Base-by-base conservation (phyloP, 305 asterid species). In the Rubia peregrina region DNA sequence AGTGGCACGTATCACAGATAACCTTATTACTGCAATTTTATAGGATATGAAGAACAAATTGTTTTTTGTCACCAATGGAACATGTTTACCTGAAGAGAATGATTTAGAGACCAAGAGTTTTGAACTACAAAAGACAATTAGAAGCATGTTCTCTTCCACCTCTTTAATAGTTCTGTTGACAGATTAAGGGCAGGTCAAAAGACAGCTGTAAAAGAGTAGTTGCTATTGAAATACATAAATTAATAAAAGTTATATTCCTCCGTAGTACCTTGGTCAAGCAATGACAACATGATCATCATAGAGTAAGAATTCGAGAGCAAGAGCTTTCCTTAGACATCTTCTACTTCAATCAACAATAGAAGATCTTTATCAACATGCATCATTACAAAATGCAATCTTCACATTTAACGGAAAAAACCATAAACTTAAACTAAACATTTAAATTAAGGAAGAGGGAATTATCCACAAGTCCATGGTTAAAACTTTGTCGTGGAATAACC, bases 301-400 rank as follows among this genome's bases (percentile, higher is more conserved):
- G 72, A 89, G 97, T 77, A 93, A 73, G 78, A 90, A 90, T 71
- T 93, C 98, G 17, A 95, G 95, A 21, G 95, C 98, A 77, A 93
- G 85, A 13, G 98, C 97, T 83, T 90, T 93, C 36, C 98, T 97
- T 26, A 93, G 87, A 78, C 97, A 96, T 72, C 97, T 82, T 71
- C 97, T 93, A 80, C 98, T 93, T 91, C 73, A 86, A 41, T 51
- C 81, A 75, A 80, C 53, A 81, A 73, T 30, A 65, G 69, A 73
- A 70, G 70, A 72, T 64, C 66, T 62, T n/a, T 60, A 70, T 81
- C 42, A 79, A 43, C 64, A 64, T n/a, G 43, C 42, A 56, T 19
- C 70, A 6, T 41, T 36, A 57, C 14, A n/a, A 71, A 40, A 38
- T 42, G 9, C 10, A 42, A 41, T 61, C 6, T 59, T 8, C 30